A percentile compares a stretch with the other conserved stretches of the same genome.
Evolutionary conservation across 148 eudicot species (phyloP).

Genomic region (Rhododendron ferrugineum): DNA sequence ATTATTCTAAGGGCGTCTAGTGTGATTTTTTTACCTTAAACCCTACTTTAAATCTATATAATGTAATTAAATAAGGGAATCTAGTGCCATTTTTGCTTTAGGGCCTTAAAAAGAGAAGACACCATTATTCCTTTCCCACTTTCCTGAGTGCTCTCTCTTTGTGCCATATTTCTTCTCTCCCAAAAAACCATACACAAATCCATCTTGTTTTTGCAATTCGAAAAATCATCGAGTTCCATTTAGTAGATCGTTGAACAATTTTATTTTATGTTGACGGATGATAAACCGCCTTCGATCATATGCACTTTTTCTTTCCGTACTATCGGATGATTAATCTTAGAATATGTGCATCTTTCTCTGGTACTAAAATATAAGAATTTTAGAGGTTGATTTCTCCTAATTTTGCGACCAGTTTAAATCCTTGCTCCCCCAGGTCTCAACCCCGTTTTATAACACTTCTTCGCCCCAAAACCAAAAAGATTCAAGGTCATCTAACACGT

Average conservation of each 20-base stretch:
- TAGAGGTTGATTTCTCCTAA: neutral
- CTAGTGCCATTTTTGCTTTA: neutral
- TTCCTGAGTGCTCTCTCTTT: neutral
- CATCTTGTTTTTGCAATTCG: neutral
- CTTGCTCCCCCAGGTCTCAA: neutral
- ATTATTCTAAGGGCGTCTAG: neutral
- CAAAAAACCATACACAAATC: neutral
- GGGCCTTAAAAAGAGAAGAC: neutral
- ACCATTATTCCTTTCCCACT: neutral
- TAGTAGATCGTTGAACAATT: neutral
- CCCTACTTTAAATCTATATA: neutral
- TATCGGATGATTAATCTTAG: neutral
- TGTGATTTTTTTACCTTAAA: neutral
- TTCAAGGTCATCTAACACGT: neutral
- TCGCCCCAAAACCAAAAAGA: neutral
- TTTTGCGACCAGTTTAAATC: neutral
- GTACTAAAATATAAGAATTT: neutral
- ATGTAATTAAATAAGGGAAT: neutral
- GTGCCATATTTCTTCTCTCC: neutral
- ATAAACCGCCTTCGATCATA: neutral
- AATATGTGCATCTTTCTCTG: neutral
- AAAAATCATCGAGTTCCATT: neutral
- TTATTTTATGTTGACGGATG: neutral
- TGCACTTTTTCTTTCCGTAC: neutral
- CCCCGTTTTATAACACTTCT: conserved; percentile 1